phyloP scores from a whole-genome alignment of 805 yeast genomes.

The Saccharomycopsis babjevae region DNA sequence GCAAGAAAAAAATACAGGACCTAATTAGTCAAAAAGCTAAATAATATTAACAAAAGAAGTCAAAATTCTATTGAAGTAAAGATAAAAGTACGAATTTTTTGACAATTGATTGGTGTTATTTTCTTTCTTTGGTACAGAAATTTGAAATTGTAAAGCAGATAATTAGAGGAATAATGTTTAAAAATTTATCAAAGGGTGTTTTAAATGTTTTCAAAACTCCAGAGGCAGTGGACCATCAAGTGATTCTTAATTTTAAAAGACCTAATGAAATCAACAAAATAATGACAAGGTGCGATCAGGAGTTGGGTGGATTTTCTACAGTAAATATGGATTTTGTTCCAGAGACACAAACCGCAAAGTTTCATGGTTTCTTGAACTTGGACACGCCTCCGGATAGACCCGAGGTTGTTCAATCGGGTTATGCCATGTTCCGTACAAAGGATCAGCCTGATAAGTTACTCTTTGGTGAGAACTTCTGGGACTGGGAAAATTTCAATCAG shows the following conservation, averaged over 20 bases:
- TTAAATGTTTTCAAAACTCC: slow-evolving; percentile 14
- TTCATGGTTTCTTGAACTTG: slow-evolving; percentile 59
- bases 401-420: slow-evolving; percentile 53
- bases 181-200: not conserved
- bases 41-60: too few relatives aligned
- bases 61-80: too few relatives aligned
- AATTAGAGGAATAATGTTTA: not conserved
- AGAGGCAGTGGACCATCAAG: slow-evolving; percentile 23
- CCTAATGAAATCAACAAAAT: slow-evolving; percentile 39
- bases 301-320: slow-evolving; percentile 70
- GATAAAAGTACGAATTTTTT: not conserved
- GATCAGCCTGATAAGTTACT: slow-evolving; percentile 38
- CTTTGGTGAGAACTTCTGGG: slow-evolving; percentile 44
- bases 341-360: slow-evolving; percentile 42
- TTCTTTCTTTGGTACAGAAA: not conserved
- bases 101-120: not conserved
- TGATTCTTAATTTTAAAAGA: slow-evolving; percentile 50
- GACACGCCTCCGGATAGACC: slow-evolving; percentile 60
- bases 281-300: slow-evolving; percentile 59
- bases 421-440: slow-evolving; percentile 76
- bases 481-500: slow-evolving; percentile 54
- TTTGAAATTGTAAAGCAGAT: not conserved
- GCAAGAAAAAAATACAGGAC: too few relatives aligned
- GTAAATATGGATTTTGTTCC: slow-evolving; percentile 37
- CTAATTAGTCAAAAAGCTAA: too few relatives aligned